Evolutionary conservation across 441 rosid species (phyloP).

Genomic region (Manihot esculenta): DNA sequence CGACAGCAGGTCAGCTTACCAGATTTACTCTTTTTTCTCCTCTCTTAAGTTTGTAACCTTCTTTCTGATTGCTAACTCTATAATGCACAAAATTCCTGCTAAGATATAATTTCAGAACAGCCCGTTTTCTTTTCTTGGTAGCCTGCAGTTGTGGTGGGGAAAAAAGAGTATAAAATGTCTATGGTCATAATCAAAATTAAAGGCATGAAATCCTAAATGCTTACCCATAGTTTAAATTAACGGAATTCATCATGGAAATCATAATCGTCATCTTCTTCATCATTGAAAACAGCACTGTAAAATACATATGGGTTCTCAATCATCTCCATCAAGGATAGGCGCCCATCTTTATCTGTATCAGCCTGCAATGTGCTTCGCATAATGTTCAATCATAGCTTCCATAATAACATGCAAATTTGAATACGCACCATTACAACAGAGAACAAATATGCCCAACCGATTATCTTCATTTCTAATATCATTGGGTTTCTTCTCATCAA

Average conservation of each 20-base stretch:
- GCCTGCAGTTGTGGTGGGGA: conserved; percentile 28
- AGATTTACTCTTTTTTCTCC: neutral
- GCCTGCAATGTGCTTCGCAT: conserved; percentile 53
- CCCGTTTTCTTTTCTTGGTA: neutral
- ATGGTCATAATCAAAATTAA: neutral
- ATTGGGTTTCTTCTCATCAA: neutral
- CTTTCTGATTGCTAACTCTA: conserved; percentile 12
- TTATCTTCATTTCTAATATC: neutral
- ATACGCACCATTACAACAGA: neutral
- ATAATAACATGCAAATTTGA: neutral
- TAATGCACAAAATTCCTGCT: conserved; percentile 16
- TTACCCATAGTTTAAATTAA: conserved; percentile 38
- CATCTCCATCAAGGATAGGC: conserved; percentile 77
- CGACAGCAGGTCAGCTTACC: neutral
- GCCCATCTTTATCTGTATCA: conserved; percentile 80
- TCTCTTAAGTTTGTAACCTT: neutral
- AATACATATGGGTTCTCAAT: conserved; percentile 88
- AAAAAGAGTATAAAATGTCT: no score
- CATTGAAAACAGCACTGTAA: conserved; percentile 83
- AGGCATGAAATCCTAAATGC: neutral
- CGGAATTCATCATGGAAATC: conserved; percentile 82
- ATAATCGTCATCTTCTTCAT: conserved; percentile 69
- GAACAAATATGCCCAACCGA: neutral
- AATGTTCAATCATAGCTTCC: conserved; percentile 13
- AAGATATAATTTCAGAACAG: conserved; percentile 13